Evolutionary conservation across 164 flowering plant species (phyloP).

Genomic region (Magnolia officinalis): DNA sequence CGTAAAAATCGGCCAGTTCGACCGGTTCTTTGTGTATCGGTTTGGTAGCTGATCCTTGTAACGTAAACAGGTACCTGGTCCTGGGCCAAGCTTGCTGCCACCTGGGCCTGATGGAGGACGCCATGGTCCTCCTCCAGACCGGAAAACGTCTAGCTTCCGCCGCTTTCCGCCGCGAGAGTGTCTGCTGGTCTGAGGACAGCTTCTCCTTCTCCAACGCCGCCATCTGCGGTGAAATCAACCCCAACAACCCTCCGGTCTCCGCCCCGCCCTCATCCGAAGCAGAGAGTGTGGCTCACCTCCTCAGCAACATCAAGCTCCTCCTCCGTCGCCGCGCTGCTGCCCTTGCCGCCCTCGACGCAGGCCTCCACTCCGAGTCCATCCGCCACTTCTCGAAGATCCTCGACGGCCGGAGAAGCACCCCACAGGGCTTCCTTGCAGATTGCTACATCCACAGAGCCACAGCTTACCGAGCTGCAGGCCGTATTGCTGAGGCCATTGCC

Average conservation of each 20-base stretch:
- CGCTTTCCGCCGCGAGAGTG: constrained; percentile 75
- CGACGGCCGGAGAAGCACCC: constrained; percentile 78
- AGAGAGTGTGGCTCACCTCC: constrained; percentile 57
- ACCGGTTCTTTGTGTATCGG: too few relatives aligned
- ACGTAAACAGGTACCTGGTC: constrained; percentile 59
- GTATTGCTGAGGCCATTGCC: constrained; percentile 79
- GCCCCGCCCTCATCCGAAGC: constrained; percentile 43
- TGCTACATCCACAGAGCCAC: constrained; percentile 79
- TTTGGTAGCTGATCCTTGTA: neutral
- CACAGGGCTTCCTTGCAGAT: constrained; percentile 82
- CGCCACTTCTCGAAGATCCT: constrained; percentile 90
- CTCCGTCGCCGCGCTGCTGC: constrained; percentile 87
- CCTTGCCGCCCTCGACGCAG: constrained; percentile 87
- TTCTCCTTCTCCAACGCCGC: constrained; percentile 41
- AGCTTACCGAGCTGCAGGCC: constrained; percentile 62
- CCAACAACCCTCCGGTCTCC: constrained; percentile 9
- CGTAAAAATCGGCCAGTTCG: too few relatives aligned
- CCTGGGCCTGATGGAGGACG: constrained; percentile 92
- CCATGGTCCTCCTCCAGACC: constrained; percentile 88
- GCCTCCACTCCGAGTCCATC: constrained; percentile 80
- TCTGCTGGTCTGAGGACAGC: constrained; percentile 79
- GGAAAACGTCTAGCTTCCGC: constrained; percentile 84
- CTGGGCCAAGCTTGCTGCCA: constrained; percentile 93
- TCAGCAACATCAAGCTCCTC: constrained; percentile 80
- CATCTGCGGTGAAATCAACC: constrained; percentile 7